Conservation (phyloP, 2,329 filamentous ascomycete genomes). For the Scedosporium dehoogii region DNA sequence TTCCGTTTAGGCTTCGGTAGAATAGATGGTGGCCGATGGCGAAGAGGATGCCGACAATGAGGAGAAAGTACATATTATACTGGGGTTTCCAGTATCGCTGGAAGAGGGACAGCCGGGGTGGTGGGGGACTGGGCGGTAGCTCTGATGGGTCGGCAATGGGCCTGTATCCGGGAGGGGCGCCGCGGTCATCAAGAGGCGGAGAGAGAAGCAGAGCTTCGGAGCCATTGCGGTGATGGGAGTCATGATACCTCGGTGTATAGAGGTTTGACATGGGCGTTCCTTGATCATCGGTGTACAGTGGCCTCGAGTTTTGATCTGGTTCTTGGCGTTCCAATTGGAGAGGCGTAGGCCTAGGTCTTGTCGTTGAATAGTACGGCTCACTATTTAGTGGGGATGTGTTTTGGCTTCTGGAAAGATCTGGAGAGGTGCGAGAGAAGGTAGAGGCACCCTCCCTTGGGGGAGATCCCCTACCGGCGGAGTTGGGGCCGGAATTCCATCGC, state of each 20-base stretch:
- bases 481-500: neutral
- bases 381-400: neutral
- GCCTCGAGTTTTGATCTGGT: neutral
- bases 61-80: constrained; percentile 24
- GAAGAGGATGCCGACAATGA: constrained; percentile 20
- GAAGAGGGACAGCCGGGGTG: constrained; percentile 1
- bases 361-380: neutral
- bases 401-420: neutral
- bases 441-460: neutral
- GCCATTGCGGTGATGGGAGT: neutral
- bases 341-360: neutral
- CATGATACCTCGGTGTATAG: neutral
- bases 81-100: constrained; percentile 23
- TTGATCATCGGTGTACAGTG: neutral
- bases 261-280: neutral
- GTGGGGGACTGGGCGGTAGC: neutral
- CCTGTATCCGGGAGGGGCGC: neutral
- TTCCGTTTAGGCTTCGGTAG: constrained; percentile 20
- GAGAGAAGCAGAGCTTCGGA: neutral
- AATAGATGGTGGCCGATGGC: constrained; percentile 25
- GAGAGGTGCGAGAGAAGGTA: neutral
- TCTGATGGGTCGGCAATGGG: neutral
- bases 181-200: neutral
- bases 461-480: neutral
- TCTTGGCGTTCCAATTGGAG: neutral